Percentiles rank a stretch among this genome's conserved stretches.
Evolutionary conservation across 192 early-diverging fungal genomes (phyloP).

Genomic region (Backusella circina): DNA sequence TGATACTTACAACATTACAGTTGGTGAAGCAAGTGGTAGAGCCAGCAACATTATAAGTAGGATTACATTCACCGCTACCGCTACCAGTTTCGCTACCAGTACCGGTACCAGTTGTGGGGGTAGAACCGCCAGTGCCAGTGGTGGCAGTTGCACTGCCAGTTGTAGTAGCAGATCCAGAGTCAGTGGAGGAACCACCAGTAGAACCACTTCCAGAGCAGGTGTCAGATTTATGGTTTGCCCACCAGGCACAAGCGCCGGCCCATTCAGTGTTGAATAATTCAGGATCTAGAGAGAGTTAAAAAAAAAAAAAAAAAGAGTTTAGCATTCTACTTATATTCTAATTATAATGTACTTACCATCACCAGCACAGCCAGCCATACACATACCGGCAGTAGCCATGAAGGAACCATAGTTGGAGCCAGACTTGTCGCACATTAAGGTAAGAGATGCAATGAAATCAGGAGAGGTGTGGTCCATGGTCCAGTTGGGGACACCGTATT

Average conservation of each 20-base stretch:
- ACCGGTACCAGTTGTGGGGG: neutral
- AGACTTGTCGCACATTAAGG: neutral
- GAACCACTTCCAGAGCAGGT: neutral
- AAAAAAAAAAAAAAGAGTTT: no score
- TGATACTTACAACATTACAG: neutral
- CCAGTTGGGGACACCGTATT: neutral
- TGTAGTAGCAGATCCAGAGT: neutral
- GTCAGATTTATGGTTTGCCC: neutral
- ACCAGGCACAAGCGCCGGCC: slow-evolving; percentile 7
- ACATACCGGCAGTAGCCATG: slow-evolving; percentile 8
- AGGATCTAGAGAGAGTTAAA: no score
- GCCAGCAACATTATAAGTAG: neutral
- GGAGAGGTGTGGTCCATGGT: neutral
- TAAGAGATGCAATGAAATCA: neutral
- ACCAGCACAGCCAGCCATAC: neutral
- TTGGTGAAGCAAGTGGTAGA: neutral
- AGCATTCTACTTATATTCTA: no score
- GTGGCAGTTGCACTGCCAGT: neutral
- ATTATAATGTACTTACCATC: neutral
- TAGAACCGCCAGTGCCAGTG: neutral
- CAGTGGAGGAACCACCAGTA: neutral
- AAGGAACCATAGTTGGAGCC: neutral
- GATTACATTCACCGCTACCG: slow-evolving; percentile 4
- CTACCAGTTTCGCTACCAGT: no score
- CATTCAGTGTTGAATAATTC: slow-evolving; percentile 2